phyloP scores from a whole-genome alignment of 345 rosid genomes.

The Lagerstroemia speciosa region DNA sequence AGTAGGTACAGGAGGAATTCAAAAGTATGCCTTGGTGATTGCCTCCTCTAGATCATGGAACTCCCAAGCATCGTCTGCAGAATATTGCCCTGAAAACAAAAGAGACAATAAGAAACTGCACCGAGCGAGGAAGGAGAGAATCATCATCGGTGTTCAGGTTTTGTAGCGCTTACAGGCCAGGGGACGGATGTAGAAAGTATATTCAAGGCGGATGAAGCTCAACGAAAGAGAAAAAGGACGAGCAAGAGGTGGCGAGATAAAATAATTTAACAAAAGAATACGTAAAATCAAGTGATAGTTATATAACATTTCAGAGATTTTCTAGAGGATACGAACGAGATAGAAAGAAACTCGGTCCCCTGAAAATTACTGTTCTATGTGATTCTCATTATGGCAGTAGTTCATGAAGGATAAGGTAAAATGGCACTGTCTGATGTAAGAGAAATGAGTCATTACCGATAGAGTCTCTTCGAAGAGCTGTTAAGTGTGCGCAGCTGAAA shows the following conservation, averaged over 20 bases:
- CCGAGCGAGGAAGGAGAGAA: not conserved
- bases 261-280: too few relatives aligned
- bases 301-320: too few relatives aligned
- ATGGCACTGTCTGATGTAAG: not conserved
- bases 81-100: constrained; percentile 56
- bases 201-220: too few relatives aligned
- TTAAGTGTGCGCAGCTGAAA: constrained; percentile 91
- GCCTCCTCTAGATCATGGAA: constrained; percentile 80
- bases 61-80: constrained; percentile 81
- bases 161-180: not conserved
- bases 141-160: not conserved
- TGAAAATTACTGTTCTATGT: not conserved
- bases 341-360: not conserved
- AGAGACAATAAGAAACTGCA: not conserved
- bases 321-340: not conserved
- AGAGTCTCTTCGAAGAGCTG: constrained; percentile 91
- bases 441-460: constrained; percentile 40
- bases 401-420: not conserved
- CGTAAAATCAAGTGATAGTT: too few relatives aligned
- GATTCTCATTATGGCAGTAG: not conserved
- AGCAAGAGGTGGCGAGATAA: too few relatives aligned
- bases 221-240: too few relatives aligned
- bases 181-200: too few relatives aligned
- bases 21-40: constrained; percentile 60
- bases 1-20: not conserved